Percentiles rank a stretch among this genome's conserved stretches.
These are phyloP conservation scores for Colletotrichum gloeosporioides DNA, from an alignment of 2,329 filamentous ascomycete species.

Conservation along the genomic window DNA sequence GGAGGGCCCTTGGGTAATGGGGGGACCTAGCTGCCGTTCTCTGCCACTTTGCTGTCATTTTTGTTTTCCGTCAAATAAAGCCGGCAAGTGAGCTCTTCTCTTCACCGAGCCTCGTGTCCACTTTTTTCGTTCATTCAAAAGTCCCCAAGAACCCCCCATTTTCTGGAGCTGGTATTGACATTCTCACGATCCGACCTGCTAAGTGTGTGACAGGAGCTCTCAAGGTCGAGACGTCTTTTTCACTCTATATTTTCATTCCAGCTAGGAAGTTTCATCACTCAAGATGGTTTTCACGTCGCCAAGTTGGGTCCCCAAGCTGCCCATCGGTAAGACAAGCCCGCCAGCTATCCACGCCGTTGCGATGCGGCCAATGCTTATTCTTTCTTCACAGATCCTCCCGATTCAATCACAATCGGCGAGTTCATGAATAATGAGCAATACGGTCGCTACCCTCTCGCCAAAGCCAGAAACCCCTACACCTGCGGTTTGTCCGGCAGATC, in stretches of 20 bases:
- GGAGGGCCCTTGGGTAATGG: neutral
- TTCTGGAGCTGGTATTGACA: neutral
- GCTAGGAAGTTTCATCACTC: neutral
- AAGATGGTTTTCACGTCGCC: conserved; percentile 65
- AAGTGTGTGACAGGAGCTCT: neutral
- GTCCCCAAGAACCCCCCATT: neutral
- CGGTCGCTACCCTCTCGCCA: conserved; percentile 67
- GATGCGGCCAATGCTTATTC: neutral
- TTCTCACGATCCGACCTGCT: neutral
- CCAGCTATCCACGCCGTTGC: neutral
- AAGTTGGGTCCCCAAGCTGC: conserved; percentile 64
- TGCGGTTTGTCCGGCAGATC: conserved; percentile 76
- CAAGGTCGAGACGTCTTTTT: neutral
- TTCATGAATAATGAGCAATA: conserved; percentile 79
- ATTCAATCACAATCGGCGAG: conserved; percentile 75
- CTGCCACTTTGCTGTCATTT: conserved; percentile 1
- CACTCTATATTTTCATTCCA: neutral
- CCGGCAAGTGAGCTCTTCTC: neutral
- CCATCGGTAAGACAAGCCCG: conserved; percentile 49
- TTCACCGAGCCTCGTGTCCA: neutral
- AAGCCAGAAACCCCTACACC: conserved; percentile 74
- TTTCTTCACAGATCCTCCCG: conserved; percentile 61
- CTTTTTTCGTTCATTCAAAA: conserved; percentile 13
- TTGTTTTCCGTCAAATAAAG: neutral
- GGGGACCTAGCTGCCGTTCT: neutral